These are phyloP conservation scores for Astrephomene gubernaculifera DNA, from an alignment of 139 green algal species.

Conservation along the genomic window DNA sequence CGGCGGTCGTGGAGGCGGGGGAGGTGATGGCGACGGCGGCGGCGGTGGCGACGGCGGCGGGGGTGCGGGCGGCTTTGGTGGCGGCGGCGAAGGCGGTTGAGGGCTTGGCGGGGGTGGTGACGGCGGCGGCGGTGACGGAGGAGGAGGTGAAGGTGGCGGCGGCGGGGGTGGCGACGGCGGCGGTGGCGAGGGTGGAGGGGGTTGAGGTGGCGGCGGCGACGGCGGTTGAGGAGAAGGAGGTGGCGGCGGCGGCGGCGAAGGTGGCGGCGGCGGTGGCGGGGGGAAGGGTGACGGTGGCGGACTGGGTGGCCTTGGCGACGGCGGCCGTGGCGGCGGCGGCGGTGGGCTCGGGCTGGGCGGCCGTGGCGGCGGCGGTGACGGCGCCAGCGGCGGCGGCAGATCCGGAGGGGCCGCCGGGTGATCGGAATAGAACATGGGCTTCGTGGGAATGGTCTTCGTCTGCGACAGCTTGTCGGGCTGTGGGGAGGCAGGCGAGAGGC, in stretches of 20 bases:
- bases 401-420: not conserved
- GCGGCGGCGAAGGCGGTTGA: not conserved
- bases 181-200: too few relatives aligned
- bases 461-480: conserved; percentile 15
- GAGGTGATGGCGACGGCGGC: not conserved
- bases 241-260: too few relatives aligned
- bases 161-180: too few relatives aligned
- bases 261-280: too few relatives aligned
- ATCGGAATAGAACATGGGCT: not conserved
- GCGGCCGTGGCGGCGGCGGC: too few relatives aligned
- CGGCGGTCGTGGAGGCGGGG: not conserved
- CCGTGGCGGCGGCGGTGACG: not conserved
- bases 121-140: not conserved
- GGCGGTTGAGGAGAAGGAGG: too few relatives aligned
- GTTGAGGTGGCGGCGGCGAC: not conserved
- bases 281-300: too few relatives aligned
- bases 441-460: not conserved
- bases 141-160: not conserved
- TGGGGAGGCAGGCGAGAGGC: not conserved
- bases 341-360: not conserved
- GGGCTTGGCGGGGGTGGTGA: too few relatives aligned
- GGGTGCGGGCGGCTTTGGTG: too few relatives aligned
- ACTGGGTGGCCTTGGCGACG: too few relatives aligned
- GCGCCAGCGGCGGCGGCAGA: not conserved
- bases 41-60: not conserved